Conservation (phyloP, 305 asterid species). For the Fraxinus velutina region DNA sequence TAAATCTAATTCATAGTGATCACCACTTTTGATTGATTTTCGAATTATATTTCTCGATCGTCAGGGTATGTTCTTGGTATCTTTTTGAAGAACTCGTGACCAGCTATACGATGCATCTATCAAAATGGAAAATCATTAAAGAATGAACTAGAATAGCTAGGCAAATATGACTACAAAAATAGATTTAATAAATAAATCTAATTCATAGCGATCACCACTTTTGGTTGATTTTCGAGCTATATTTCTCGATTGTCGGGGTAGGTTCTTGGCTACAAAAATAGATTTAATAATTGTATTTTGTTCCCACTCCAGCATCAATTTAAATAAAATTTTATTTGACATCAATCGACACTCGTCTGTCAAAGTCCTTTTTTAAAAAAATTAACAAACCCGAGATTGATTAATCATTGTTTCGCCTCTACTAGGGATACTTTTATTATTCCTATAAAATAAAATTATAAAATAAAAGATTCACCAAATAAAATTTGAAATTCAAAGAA, state of each 20-base stretch:
- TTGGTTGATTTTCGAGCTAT: no score
- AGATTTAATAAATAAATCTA: no score
- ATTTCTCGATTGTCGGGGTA: no score
- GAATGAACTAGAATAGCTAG: neutral
- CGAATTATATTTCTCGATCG: no score
- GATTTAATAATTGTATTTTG: no score
- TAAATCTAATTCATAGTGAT: neutral
- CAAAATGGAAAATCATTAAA: neutral
- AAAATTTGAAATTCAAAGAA: neutral
- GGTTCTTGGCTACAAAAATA: no score
- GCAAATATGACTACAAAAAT: neutral
- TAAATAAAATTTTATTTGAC: no score
- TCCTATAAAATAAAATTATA: neutral
- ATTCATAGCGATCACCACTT: neutral
- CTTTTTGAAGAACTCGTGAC: neutral
- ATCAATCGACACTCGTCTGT: no score
- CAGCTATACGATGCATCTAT: neutral
- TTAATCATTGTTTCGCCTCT: no score
- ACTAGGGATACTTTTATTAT: neutral
- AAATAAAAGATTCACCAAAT: neutral
- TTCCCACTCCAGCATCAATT: no score
- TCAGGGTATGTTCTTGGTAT: neutral
- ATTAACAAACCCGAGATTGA: no score
- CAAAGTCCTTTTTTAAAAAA: no score
- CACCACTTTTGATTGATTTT: neutral